phyloP scores from a whole-genome alignment of 163 green algal genomes.

The Scenedesmus sp. region DNA sequence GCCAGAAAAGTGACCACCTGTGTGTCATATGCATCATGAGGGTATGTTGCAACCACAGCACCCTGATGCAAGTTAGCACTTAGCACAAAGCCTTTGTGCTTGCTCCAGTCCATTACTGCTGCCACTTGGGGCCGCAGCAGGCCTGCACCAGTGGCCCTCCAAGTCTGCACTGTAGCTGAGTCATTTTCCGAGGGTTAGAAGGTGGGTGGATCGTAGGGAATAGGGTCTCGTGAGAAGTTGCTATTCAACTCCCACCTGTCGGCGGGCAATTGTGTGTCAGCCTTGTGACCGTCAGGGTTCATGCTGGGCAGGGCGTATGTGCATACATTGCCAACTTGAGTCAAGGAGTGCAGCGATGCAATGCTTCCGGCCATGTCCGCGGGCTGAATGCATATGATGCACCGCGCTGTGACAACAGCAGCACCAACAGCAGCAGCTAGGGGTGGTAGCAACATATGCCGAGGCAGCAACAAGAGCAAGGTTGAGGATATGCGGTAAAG shows the following conservation, averaged over 20 bases:
- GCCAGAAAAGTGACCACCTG: too few species aligned
- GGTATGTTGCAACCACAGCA: not conserved
- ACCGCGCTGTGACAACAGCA: not conserved
- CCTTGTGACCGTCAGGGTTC: not conserved
- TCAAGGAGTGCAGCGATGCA: not conserved
- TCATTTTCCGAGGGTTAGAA: not conserved
- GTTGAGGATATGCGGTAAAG: not conserved
- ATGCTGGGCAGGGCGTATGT: not conserved
- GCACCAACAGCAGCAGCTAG: not conserved
- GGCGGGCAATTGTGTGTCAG: not conserved
- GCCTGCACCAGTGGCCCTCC: not conserved
- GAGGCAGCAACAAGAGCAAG: not conserved
- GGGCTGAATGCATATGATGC: not conserved
- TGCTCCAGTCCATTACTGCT: not conserved
- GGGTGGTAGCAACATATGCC: too few species aligned
- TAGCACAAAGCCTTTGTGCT: not conserved
- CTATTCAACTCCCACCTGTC: not conserved
- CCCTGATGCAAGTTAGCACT: not conserved
- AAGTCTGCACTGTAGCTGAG: not conserved
- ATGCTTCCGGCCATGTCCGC: not conserved
- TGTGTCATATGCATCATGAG: not conserved
- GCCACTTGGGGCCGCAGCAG: not conserved
- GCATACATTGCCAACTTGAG: not conserved
- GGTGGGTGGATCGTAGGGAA: not conserved
- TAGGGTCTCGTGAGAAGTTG: conserved; percentile 15